phyloP scores from a whole-genome alignment of 2,329 filamentous ascomycete species.

The Xylaria hypoxylon region DNA sequence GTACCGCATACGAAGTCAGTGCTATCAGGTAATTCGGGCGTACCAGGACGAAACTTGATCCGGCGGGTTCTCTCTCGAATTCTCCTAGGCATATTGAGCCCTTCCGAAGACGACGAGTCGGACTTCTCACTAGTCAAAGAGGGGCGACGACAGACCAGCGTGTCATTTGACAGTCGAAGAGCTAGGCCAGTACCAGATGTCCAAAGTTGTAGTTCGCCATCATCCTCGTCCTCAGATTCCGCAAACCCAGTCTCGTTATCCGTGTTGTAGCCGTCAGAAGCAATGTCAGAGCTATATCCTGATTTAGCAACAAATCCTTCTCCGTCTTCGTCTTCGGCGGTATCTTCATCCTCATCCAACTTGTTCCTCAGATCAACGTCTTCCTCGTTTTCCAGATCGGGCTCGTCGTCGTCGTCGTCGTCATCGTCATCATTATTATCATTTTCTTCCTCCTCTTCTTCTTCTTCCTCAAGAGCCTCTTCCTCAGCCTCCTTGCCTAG shows the following conservation, averaged over 20 bases:
- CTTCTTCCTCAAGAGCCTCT: conserved; percentile 80
- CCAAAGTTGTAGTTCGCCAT: conserved; percentile 72
- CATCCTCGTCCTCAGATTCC: conserved; percentile 74
- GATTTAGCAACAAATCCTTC: conserved; percentile 61
- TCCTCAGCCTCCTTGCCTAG: conserved; percentile 91
- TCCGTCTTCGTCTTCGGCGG: conserved; percentile 62
- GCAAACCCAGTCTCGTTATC: conserved; percentile 76
- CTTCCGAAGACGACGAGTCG: conserved; percentile 69
- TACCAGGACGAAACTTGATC: conserved; percentile 72
- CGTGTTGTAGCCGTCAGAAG: conserved; percentile 78
- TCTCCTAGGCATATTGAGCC: conserved; percentile 50
- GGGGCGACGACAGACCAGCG: conserved; percentile 55
- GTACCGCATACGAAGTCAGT: conserved; percentile 99
- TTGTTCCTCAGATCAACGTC: conserved; percentile 63
- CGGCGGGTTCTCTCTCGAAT: conserved; percentile 53
- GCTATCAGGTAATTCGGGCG: conserved; percentile 91
- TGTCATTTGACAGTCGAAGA: conserved; percentile 53
- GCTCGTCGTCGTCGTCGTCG: conserved; percentile 60
- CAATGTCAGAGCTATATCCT: conserved; percentile 68
- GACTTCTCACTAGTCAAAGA: conserved; percentile 62
- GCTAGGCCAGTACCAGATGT: conserved; percentile 60
- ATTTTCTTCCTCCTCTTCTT: conserved; percentile 67
- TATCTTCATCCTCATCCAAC: conserved; percentile 60
- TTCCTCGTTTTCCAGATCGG: conserved; percentile 51
- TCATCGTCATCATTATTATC: conserved; percentile 58